Evolutionary conservation across 192 early-diverging fungal species (phyloP), one percentile per base, ranked within the genome.

Genomic region (Dimargaris xerosporica): DNA sequence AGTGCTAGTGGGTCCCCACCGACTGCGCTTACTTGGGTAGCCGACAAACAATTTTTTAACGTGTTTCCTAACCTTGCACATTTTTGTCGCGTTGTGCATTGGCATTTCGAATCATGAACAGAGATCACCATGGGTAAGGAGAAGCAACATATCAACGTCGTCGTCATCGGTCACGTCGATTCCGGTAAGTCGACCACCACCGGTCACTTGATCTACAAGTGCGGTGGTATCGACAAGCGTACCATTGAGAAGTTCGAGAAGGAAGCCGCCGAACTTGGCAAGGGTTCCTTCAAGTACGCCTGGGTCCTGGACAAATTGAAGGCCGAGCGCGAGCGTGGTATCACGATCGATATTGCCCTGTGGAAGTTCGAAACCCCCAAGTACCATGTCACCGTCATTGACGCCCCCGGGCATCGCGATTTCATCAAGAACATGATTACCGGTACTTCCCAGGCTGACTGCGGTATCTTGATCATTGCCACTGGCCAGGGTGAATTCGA

Each of bases 241-340:
- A 93, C 91, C 84, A 98, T 98, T 64, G 93, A 98, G 80, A 94
- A 94, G 91, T 93, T 98, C 85, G 88, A 92, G 81, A 92, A 96
- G 88, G 94, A 99, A 80, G 90, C 96, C 63, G 85, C 85, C 77
- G 92, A 96, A 73, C 85, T 95, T 68, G 96, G 96, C 79, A 99
- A 99, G 88, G 91, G 90, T 76, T 99, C 96, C 63, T 99, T 99
- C 90, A 93, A 93, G 82, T 99, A 94, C 85, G 96, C 96, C 68
- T 99, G 92, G 91, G 92, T 92, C 61, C 96, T 98, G 65, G 96
- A 98, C 77, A 99, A 94, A 83, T 94, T 94, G 44, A 93, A 94
- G 30, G 96, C 96, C 73, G 96, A 99, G 67, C 90, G 90, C 75
- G 93, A 91, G 12, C 82, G 96, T 71, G 96, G 93, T 76, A 99